phyloP scores from a whole-genome alignment of 139 green algal genomes.

The Tetratostichococcus sp. region DNA sequence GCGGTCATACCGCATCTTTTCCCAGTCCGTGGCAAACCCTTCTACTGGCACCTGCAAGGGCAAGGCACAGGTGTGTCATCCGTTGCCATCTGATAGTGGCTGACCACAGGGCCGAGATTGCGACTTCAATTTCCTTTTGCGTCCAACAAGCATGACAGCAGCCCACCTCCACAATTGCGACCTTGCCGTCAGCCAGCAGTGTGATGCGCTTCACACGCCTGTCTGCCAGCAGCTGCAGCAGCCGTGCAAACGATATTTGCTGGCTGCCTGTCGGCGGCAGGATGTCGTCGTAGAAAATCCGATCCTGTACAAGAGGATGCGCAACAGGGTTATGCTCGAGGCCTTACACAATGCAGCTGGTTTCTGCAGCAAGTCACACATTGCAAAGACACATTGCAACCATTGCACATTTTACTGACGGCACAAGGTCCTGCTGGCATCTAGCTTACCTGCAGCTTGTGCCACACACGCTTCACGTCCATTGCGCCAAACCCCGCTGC shows the following conservation, averaged over 20 bases:
- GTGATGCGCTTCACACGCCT: constrained; percentile 57
- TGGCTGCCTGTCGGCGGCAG: constrained; percentile 38
- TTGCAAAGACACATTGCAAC: too few relatives aligned
- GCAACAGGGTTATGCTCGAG: too few relatives aligned
- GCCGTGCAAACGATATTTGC: constrained; percentile 36
- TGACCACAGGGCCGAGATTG: background rate
- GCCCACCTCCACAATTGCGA: constrained; percentile 64
- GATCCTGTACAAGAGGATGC: constrained; percentile 21
- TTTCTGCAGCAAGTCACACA: too few relatives aligned
- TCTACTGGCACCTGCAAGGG: constrained; percentile 30
- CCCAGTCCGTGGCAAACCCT: constrained; percentile 29
- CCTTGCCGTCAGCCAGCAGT: constrained; percentile 55
- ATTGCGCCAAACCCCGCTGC: background rate
- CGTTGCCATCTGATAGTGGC: too few relatives aligned
- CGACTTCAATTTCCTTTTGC: too few relatives aligned
- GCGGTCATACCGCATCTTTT: constrained; percentile 19
- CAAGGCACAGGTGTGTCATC: too few relatives aligned
- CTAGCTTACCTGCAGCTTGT: constrained; percentile 1
- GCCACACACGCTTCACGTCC: background rate
- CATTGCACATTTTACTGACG: too few relatives aligned
- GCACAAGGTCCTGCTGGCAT: too few relatives aligned
- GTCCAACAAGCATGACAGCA: too few relatives aligned
- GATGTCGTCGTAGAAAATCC: constrained; percentile 41
- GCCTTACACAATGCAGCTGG: too few relatives aligned
- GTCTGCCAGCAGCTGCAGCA: constrained; percentile 55